Percentiles rank a stretch among this genome's conserved stretches.
These are phyloP conservation scores for Boletus reticuloceps DNA, from an alignment of 768 basidiomycete species.

Conservation along the genomic window DNA sequence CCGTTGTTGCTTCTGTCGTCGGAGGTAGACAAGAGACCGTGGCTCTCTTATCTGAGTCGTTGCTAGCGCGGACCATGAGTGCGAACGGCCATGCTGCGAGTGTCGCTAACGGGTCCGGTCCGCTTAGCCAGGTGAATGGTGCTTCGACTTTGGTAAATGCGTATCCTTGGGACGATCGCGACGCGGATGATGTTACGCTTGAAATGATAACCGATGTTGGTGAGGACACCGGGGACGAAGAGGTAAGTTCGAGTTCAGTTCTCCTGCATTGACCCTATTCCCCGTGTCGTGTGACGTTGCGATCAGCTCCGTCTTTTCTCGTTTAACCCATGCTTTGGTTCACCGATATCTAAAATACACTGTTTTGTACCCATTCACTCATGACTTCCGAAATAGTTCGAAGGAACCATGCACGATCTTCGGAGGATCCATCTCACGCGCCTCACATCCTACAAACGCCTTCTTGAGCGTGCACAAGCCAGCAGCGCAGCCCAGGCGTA, in stretches of 20 bases:
- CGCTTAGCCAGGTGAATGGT: slow-evolving; percentile 23
- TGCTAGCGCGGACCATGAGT: slow-evolving; percentile 8
- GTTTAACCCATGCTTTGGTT: background rate
- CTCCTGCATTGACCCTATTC: background rate
- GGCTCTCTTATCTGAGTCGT: slow-evolving; percentile 18
- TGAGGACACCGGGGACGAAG: slow-evolving; percentile 71
- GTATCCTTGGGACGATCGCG: slow-evolving; percentile 33
- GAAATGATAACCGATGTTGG: slow-evolving; percentile 63
- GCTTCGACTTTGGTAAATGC: slow-evolving; percentile 19
- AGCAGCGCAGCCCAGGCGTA: slow-evolving; percentile 80
- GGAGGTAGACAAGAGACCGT: slow-evolving; percentile 15
- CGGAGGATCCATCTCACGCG: slow-evolving; percentile 47
- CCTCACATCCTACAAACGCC: slow-evolving; percentile 70
- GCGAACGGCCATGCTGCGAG: slow-evolving; percentile 15
- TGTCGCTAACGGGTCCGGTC: slow-evolving; percentile 16
- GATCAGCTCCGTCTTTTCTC: background rate
- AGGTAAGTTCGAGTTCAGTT: slow-evolving; percentile 38
- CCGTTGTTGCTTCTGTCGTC: slow-evolving; percentile 15
- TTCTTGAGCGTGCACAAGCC: slow-evolving; percentile 78
- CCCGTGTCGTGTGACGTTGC: background rate
- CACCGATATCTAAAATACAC: background rate
- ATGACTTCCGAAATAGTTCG: slow-evolving; percentile 35
- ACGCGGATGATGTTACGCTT: slow-evolving; percentile 61
- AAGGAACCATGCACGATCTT: slow-evolving; percentile 41
- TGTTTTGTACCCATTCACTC: slow-evolving; percentile 1